Base-by-base conservation (phyloP, 2,329 filamentous ascomycete genomes). In the Xylariaceae sp. region DNA sequence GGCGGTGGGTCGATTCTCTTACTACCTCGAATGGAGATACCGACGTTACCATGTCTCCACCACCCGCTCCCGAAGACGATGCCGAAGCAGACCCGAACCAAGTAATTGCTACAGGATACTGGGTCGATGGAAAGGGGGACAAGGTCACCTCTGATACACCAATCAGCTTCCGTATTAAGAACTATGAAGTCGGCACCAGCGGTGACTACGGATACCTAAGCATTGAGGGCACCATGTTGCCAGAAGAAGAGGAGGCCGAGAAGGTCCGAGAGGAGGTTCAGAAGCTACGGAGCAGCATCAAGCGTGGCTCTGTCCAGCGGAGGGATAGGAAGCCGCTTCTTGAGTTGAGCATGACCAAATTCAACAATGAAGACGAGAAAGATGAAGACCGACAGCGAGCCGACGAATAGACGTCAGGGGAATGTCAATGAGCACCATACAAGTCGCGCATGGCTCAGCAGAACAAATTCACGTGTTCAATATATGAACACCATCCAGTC, bases 221-320 rank as follows among this genome's bases (percentile, higher is more conserved):
- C 66, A 87, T 97, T 62, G 88, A 94, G 72, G 93, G 92, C 30
- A 95, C 90, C n/a, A 87, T 96, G 82, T 76, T 96, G 53, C 79
- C 81, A 51, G 82, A 82, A 49, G 82, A 84, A 17, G 87, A 86
- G 23, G 91, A 95, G 74, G 77, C 75, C 65, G 75, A 76, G 30
- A 75, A 89, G 35, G 76, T 83, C 51, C 77, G 79, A 7, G 77
- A 82, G 61, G 84, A 88, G 70, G 75, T 73, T 66, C 73, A 76
- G 65, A 53, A 63, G 58, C 66, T 74, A 58, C 71, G 71, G 48
- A 72, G 74, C 37, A 72, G 71, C 34, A 71, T 74, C 18, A 75
- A 67, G 60, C 72, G 74, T 65, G 76, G 73, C 58, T 70, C 72
- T 13, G 63, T 68, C 62, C 68, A 50, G 48, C 60, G 66, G 5